A percentile compares a stretch with the other conserved stretches of the same genome.
These are phyloP conservation scores for Sporobolomyces pararoseus DNA, from an alignment of 768 basidiomycete species.

Conservation along the genomic window DNA sequence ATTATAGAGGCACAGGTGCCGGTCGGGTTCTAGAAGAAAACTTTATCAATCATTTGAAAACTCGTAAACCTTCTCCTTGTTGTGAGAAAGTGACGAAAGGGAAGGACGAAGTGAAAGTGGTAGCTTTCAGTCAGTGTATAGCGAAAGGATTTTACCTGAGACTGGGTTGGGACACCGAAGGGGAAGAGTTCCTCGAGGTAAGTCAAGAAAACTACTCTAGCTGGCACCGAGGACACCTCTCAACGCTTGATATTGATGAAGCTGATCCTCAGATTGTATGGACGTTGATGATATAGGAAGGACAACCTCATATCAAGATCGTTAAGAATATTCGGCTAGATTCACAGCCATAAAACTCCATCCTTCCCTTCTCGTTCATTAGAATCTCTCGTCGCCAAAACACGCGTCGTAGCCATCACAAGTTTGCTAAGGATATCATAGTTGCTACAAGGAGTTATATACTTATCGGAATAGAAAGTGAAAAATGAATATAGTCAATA, in stretches of 20 bases:
- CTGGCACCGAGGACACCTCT: no score
- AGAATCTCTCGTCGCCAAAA: no score
- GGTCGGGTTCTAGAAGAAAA: conserved; percentile 7
- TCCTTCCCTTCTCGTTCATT: no score
- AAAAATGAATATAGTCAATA: no score
- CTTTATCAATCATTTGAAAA: conserved; percentile 18
- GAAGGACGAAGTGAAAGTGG: background rate
- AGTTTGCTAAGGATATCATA: no score
- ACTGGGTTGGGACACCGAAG: conserved; percentile 12
- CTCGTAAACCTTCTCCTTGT: background rate
- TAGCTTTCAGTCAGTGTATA: conserved; percentile 21
- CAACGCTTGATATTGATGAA: no score
- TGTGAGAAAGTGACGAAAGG: background rate
- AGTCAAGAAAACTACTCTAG: background rate
- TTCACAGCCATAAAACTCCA: background rate
- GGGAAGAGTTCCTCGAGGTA: conserved; percentile 29
- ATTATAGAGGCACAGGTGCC: conserved; percentile 11
- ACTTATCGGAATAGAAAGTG: no score
- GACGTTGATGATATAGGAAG: conserved; percentile 13
- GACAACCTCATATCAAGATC: conserved; percentile 31
- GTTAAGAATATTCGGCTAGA: conserved; percentile 17
- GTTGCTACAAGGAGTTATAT: no score
- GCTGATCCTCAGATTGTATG: background rate
- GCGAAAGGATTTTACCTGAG: conserved; percentile 9
- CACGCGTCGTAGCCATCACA: no score